A percentile compares a stretch with the other conserved stretches of the same genome.
These are phyloP conservation scores for Arctium lappa DNA, from an alignment of 129 eudicot genomes.

Conservation along the genomic window DNA sequence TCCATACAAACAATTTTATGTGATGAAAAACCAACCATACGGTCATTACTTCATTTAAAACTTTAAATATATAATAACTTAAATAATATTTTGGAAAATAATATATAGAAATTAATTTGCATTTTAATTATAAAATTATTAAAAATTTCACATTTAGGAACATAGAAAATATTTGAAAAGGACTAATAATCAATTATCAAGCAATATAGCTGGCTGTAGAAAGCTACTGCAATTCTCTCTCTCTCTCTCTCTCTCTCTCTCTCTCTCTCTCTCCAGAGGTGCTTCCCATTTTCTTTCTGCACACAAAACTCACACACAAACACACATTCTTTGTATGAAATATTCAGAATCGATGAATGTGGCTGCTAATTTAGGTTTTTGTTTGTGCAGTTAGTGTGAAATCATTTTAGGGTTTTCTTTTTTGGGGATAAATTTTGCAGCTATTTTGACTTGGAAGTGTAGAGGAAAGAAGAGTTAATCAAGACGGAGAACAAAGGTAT, in stretches of 20 bases:
- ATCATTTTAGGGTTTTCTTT: constrained; percentile 7
- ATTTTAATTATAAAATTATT: background rate
- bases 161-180: background rate
- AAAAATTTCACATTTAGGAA: background rate
- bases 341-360: constrained; percentile 11
- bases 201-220: constrained; percentile 25
- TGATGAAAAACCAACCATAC: too few species aligned
- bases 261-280: constrained; percentile 20
- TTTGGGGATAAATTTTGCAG: background rate
- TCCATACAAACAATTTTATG: too few species aligned
- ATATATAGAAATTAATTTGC: background rate
- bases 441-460: background rate
- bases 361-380: background rate
- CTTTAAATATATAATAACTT: background rate
- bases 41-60: too few species aligned
- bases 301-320: constrained; percentile 7
- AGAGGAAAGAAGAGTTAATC: background rate
- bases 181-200: background rate
- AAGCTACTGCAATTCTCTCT: constrained; percentile 10
- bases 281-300: constrained; percentile 8
- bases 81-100: background rate
- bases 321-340: constrained; percentile 6
- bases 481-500: background rate
- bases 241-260: constrained; percentile 15
- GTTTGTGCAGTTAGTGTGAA: constrained; percentile 10